phyloP scores from a whole-genome alignment of 176 grass and related monocot genomes.

The Musa troglodytarum region DNA sequence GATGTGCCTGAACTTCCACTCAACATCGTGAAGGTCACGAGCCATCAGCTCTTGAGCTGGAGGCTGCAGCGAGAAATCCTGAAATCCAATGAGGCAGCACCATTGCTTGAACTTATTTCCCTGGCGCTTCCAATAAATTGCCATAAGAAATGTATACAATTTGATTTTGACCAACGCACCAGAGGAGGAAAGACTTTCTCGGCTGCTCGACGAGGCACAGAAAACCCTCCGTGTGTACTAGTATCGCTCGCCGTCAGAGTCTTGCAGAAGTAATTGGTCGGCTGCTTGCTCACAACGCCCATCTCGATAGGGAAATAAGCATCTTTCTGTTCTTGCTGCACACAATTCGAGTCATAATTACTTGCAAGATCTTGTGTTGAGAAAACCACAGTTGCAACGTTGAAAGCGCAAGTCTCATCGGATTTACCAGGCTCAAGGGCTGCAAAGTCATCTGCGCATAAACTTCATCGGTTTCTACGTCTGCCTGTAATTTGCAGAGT shows the following conservation, averaged over 20 bases:
- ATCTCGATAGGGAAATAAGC: constrained; percentile 5
- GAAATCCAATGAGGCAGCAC: not conserved
- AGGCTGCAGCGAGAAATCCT: constrained; percentile 13
- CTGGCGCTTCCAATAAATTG: not conserved
- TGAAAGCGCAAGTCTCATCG: not conserved
- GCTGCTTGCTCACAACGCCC: not conserved
- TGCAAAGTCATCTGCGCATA: constrained; percentile 17
- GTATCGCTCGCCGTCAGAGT: constrained; percentile 7
- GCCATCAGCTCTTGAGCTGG: constrained; percentile 7
- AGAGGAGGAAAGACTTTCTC: constrained; percentile 12
- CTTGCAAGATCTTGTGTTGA: not conserved
- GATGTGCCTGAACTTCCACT: constrained; percentile 8
- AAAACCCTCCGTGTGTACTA: constrained; percentile 8
- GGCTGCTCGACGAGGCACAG: constrained; percentile 12
- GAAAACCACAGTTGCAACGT: not conserved
- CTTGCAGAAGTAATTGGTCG: constrained; percentile 17
- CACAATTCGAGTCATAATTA: no score
- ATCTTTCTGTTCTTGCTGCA: constrained; percentile 8
- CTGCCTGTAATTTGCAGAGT: not conserved
- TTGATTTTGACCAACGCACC: not conserved
- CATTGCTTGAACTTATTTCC: not conserved
- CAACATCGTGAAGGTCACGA: constrained; percentile 12
- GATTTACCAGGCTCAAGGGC: constrained; percentile 11
- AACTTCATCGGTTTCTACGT: constrained; percentile 6
- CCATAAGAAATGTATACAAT: not conserved